A percentile compares a stretch with the other conserved stretches of the same genome.
These are phyloP conservation scores for Sarocladiaceae sp. DNA, from an alignment of 2,329 filamentous ascomycete genomes.

Conservation along the genomic window DNA sequence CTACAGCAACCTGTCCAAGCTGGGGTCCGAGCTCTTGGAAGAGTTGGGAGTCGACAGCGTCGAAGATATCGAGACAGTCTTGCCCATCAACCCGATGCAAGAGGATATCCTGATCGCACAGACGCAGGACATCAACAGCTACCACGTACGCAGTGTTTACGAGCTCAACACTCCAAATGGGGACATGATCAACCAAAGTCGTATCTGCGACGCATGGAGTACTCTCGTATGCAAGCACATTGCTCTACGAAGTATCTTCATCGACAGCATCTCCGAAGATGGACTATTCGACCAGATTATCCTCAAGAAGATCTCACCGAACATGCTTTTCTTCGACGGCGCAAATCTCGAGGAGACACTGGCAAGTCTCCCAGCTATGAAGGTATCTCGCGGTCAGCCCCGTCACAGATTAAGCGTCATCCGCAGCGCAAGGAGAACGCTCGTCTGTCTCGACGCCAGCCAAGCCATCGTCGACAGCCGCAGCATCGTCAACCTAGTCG, in stretches of 20 bases:
- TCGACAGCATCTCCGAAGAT: slow-evolving; percentile 43
- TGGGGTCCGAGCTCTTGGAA: slow-evolving; percentile 38
- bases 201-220: slow-evolving; percentile 47
- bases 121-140: slow-evolving; percentile 33
- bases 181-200: slow-evolving; percentile 34
- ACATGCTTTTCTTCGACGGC: slow-evolving; percentile 50
- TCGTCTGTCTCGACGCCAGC: slow-evolving; percentile 47
- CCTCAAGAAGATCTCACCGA: slow-evolving; percentile 41
- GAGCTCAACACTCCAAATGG: slow-evolving; percentile 37
- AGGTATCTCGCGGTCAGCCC: slow-evolving; percentile 32
- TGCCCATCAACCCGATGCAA: slow-evolving; percentile 43
- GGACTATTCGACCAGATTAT: slow-evolving; percentile 48
- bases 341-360: slow-evolving; percentile 31
- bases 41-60: slow-evolving; percentile 35
- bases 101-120: slow-evolving; percentile 47
- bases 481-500: slow-evolving; percentile 17
- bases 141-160: slow-evolving; percentile 42
- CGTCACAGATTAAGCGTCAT: slow-evolving; percentile 49
- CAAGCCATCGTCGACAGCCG: slow-evolving; percentile 43
- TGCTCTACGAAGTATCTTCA: slow-evolving; percentile 46
- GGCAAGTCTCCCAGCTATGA: slow-evolving; percentile 36
- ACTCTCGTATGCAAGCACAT: slow-evolving; percentile 41
- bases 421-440: slow-evolving; percentile 35
- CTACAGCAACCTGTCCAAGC: slow-evolving; percentile 39
- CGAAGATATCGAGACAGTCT: slow-evolving; percentile 44